Percentiles rank a stretch among this genome's conserved stretches.
Evolutionary conservation across 768 basidiomycete species (phyloP).

Genomic region (Psilocybe tampanensis): DNA sequence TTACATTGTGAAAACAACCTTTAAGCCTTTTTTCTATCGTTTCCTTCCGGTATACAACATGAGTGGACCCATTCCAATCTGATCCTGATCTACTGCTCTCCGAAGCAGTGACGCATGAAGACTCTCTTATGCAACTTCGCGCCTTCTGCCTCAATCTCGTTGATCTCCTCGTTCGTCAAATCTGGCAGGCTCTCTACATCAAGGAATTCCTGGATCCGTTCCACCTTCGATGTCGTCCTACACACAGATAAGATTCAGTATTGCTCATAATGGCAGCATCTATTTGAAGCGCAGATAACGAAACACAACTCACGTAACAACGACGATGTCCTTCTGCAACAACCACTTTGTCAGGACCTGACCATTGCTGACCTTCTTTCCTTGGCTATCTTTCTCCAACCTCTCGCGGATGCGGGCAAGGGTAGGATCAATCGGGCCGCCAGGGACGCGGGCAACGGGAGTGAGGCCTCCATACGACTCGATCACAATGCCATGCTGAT

Average conservation of each 20-base stretch:
- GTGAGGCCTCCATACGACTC: slow-evolving; percentile 69
- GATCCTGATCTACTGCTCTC: slow-evolving; percentile 4
- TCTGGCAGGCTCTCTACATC: slow-evolving; percentile 45
- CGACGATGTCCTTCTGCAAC: slow-evolving; percentile 59
- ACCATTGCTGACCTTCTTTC: slow-evolving; percentile 48
- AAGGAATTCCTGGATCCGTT: slow-evolving; percentile 48
- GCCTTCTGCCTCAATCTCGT: slow-evolving; percentile 62
- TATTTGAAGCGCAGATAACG: neutral
- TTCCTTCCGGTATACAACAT: no score
- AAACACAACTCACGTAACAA: slow-evolving; percentile 56
- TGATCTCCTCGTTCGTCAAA: slow-evolving; percentile 58
- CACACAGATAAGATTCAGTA: neutral
- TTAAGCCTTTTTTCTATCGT: no score
- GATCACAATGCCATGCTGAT: slow-evolving; percentile 61
- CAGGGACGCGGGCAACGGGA: slow-evolving; percentile 39
- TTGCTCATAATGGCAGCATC: neutral
- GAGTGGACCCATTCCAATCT: neutral
- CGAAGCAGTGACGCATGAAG: slow-evolving; percentile 43
- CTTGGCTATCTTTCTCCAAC: slow-evolving; percentile 40
- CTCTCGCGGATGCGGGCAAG: slow-evolving; percentile 54
- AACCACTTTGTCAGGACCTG: slow-evolving; percentile 76
- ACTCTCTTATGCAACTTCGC: slow-evolving; percentile 44
- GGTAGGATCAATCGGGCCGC: slow-evolving; percentile 62
- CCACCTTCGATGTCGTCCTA: slow-evolving; percentile 51
- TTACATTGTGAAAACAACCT: no score